Evolutionary conservation across 768 basidiomycete species (phyloP), one percentile per base, ranked within the genome.

Genomic region (Collybiopsis luxurians): DNA sequence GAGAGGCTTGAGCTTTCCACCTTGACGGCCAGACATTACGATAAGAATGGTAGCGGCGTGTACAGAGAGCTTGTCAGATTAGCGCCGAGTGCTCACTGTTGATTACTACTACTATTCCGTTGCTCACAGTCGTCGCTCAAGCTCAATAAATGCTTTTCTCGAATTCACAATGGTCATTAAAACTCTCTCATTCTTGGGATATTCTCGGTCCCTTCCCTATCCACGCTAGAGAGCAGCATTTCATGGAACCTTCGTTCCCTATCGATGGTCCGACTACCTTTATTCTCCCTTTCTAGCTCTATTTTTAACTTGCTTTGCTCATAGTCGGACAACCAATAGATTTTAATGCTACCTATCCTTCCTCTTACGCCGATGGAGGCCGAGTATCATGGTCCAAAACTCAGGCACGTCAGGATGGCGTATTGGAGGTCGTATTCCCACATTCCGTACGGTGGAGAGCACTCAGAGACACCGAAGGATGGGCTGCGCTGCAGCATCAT

Each of bases 401-500:
- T 5, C 64, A 62, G 4, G 69, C 80, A 26, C 70, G 71, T 34
- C 57, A 63, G 0, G 66, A 81, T 34, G 84, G 85, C 13, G 70
- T 72, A 48, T 67, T 93, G 17, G 65, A 72, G n/a, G 69, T 91
- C n/a, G 80, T 83, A 0, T 87, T 88, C 60, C 88, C 86, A 3
- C 58, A 46, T 30, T n/a, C 27, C 34, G 28, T 49, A 10, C 90
- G 90, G 43, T 94, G 91, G 93, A 68, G 79, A 28, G 75, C 79
- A 49, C 75, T 95, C 53, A 85, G 92, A 12, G 75, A 79, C 24
- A 85, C 87, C 2, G 89, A 92, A 69, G 93, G 93, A 12, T 95
- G 93, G 93, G 87, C 92, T 23, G 86, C 83, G 21, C 71, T 95
- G 17, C 93, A 96, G 68, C 89, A 92, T 63, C 85, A 92, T 63